Evolutionary conservation across 129 eudicot genomes (phyloP).

Genomic region (Flaveria linearis): DNA sequence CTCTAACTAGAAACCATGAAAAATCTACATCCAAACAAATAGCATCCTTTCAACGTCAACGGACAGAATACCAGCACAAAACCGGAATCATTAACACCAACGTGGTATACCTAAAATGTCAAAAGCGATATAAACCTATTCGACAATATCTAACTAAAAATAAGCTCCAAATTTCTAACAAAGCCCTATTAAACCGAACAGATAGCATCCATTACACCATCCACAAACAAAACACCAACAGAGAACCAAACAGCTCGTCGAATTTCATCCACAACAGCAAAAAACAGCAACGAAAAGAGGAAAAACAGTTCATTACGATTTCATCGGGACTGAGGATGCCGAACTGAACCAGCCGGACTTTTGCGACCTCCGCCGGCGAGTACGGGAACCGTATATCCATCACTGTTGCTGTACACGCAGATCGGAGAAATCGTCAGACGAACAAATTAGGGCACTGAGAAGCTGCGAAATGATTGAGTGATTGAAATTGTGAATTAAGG

Average conservation of each 20-base stretch:
- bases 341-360: slow-evolving; percentile 83
- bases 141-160: background rate
- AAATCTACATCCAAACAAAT: no score
- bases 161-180: background rate
- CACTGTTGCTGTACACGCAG: slow-evolving; percentile 6
- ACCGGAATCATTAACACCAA: background rate
- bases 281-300: slow-evolving; percentile 7
- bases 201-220: background rate
- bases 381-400: slow-evolving; percentile 91
- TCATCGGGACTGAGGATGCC: slow-evolving; percentile 98
- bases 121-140: background rate
- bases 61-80: no score
- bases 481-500: background rate
- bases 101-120: background rate
- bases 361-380: slow-evolving; percentile 96
- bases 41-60: no score
- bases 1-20: no score
- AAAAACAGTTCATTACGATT: slow-evolving; percentile 54
- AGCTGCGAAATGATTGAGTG: background rate
- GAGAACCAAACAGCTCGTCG: background rate
- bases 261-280: background rate
- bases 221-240: slow-evolving; percentile 2
- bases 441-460: slow-evolving; percentile 26
- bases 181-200: slow-evolving; percentile 5
- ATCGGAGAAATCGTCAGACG: slow-evolving; percentile 11